Base-by-base conservation (phyloP, 2,329 filamentous ascomycete genomes). In the Aspergillus pseudoglaucus region DNA sequence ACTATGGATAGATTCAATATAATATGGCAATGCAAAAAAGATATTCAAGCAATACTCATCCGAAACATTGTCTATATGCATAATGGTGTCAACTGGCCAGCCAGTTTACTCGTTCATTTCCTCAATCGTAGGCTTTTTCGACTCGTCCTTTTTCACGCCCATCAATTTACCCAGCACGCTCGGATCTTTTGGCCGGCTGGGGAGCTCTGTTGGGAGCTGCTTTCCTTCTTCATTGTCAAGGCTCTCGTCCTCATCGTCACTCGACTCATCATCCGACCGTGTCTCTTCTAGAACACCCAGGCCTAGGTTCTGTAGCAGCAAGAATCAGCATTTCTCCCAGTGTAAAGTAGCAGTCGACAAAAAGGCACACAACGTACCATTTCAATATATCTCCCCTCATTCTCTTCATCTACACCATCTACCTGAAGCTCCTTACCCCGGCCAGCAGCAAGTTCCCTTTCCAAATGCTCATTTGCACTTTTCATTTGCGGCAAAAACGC, bases 251-350 rank as follows among this genome's bases (percentile, higher is more conserved):
- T 50, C 54, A 3, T 61, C 58, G 6, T 50, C 51, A 37, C 53
- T 58, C 4, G 51, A 48, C 15, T 54, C 52, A 12, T 56, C 59
- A 17, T 47, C 53, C 4, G 47, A 47, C 15, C 53, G 59, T 46
- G 67, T 67, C 50, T 74, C 70, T 57, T 71, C 67, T 17, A 75
- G 55, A 5, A 75, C 72, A 8, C 72, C 72, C 9, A 75, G 54
- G 5, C 71, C 70, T 42, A 75, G 60, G 48, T 74, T 68, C 69
- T 71, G 10, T 30, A 30, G 25, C 25, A 30, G 25, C 25, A 10
- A 30, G 10, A 30, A 10, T 30, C 10, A 30, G 25, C 25, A 27
- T 27, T 27, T 15, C 32, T 14, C n/a, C 20, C 12, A 8, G 10
- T 23, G 17, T 2, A 27, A 18, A 47, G 23, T n/a, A 30, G 23